Percentiles rank a stretch among this genome's conserved stretches.
Evolutionary conservation across 768 basidiomycete species (phyloP).

Genomic region (Thelephora ganbajun): DNA sequence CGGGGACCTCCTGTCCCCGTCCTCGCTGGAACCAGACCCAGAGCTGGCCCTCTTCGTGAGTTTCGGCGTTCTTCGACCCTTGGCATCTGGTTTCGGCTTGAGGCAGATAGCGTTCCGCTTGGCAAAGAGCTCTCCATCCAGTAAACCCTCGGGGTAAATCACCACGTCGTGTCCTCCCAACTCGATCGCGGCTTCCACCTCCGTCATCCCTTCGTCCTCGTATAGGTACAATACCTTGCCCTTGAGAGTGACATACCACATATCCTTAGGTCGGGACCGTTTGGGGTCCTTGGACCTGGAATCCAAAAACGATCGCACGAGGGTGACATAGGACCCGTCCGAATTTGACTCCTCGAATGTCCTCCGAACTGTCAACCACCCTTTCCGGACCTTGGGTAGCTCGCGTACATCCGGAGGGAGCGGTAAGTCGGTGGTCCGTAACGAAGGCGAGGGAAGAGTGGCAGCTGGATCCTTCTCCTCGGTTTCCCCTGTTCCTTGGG

Average conservation of each 20-base stretch:
- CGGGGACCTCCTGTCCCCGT: conserved; percentile 11
- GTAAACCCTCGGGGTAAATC: conserved; percentile 58
- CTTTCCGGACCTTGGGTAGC: conserved; percentile 51
- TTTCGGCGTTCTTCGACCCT: conserved; percentile 24
- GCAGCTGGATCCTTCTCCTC: conserved; percentile 15
- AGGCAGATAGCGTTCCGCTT: conserved; percentile 82
- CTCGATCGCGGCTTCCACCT: conserved; percentile 86
- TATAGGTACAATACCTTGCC: conserved; percentile 85
- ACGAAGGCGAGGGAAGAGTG: background rate
- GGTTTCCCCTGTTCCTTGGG: conserved; percentile 9
- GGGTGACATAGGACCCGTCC: conserved; percentile 64
- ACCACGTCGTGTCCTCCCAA: conserved; percentile 64
- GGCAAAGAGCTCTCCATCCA: conserved; percentile 84
- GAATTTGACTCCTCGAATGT: conserved; percentile 55
- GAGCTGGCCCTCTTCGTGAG: conserved; percentile 24
- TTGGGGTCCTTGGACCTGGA: conserved; percentile 77
- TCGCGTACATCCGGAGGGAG: conserved; percentile 30
- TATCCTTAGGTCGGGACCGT: conserved; percentile 74
- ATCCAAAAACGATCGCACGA: conserved; percentile 70
- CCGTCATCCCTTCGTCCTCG: conserved; percentile 82
- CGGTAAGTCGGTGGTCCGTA: conserved; percentile 1
- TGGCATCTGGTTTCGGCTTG: conserved; percentile 30
- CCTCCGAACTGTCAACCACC: conserved; percentile 73
- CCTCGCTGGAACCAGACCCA: conserved; percentile 7
- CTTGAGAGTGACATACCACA: conserved; percentile 88